Conservation (phyloP, 768 basidiomycete species). For the Lentinula edodes region DNA sequence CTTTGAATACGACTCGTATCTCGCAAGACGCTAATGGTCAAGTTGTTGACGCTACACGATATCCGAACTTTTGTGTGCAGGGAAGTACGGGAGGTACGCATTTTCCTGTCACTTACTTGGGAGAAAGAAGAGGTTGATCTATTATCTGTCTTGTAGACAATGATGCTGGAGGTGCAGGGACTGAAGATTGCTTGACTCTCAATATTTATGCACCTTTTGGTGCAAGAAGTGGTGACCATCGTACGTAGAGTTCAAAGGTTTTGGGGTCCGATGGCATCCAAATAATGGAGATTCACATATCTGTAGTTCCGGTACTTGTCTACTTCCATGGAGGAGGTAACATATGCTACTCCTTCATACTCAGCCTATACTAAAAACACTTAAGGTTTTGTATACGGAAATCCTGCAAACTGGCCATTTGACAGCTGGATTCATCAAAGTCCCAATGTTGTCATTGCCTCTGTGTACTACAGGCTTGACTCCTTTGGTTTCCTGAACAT, state of each 20-base stretch:
- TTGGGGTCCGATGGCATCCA: neutral
- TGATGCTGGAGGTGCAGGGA: constrained; percentile 58
- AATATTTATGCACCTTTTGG: constrained; percentile 56
- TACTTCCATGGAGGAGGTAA: constrained; percentile 45
- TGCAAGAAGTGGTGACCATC: constrained; percentile 37
- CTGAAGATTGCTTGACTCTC: constrained; percentile 64
- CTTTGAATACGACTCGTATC: constrained; percentile 44
- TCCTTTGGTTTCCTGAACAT: constrained; percentile 58
- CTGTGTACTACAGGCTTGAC: constrained; percentile 60
- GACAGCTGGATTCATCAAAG: constrained; percentile 60
- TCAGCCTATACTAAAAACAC: neutral
- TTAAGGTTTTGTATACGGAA: constrained; percentile 53
- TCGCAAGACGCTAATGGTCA: constrained; percentile 25
- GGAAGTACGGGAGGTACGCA: constrained; percentile 42
- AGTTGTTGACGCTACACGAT: constrained; percentile 44
- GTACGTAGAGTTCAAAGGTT: constrained; percentile 24
- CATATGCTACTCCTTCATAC: neutral
- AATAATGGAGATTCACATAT: constrained; percentile 21
- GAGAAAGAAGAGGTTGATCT: neutral
- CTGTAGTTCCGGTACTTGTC: constrained; percentile 12
- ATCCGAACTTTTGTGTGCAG: constrained; percentile 59
- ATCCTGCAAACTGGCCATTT: constrained; percentile 63
- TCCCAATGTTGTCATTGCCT: constrained; percentile 57
- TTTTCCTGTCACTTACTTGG: neutral
- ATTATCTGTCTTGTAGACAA: constrained; percentile 27